phyloP scores from a whole-genome alignment of 345 rosid species.

The Hibiscus mutabilis region DNA sequence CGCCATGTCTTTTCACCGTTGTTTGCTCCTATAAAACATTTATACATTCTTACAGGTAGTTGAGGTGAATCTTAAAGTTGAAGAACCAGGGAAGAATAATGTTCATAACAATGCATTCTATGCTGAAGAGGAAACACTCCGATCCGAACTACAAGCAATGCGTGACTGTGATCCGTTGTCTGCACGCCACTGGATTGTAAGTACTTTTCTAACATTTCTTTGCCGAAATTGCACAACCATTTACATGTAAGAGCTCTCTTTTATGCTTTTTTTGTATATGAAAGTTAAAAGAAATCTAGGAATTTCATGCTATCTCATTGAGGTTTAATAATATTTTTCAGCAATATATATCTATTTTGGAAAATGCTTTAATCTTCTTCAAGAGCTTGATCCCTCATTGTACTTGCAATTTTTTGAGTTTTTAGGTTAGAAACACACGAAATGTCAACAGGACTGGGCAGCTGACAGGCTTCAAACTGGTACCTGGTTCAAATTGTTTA shows the following conservation, averaged over 20 bases:
- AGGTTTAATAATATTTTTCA: background rate
- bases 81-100: constrained; percentile 58
- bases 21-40: background rate
- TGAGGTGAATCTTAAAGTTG: constrained; percentile 66
- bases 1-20: background rate
- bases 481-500: constrained; percentile 68
- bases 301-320: background rate
- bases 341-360: background rate
- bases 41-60: constrained; percentile 36
- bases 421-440: constrained; percentile 63
- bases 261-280: background rate
- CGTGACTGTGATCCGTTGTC: constrained; percentile 58
- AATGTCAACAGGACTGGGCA: constrained; percentile 71
- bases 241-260: background rate
- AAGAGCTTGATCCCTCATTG: background rate
- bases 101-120: constrained; percentile 71
- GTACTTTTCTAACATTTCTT: constrained; percentile 9
- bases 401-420: background rate
- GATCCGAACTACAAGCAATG: constrained; percentile 59
- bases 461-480: constrained; percentile 58
- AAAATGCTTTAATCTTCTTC: background rate
- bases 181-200: constrained; percentile 82
- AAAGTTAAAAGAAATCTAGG: background rate
- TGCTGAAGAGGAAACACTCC: constrained; percentile 55
- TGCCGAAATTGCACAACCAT: background rate